phyloP scores from a whole-genome alignment of 768 basidiomycete genomes.

The Pleurotus platypus region DNA sequence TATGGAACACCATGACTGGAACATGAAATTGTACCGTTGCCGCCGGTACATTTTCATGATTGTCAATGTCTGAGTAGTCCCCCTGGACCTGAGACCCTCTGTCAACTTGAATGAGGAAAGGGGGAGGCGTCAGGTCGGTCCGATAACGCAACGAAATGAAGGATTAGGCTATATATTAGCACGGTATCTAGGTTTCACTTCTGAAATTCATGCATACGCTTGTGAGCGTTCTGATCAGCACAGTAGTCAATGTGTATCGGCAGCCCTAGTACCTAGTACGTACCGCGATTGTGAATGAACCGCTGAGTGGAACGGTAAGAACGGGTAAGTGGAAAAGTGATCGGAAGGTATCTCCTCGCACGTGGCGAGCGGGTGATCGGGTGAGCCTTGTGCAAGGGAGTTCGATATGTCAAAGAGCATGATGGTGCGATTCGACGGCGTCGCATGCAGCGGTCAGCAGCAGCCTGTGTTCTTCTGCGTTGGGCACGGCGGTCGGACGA shows the following conservation, averaged over 20 bases:
- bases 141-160: too few species aligned
- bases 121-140: not conserved
- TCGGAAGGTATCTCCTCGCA: too few species aligned
- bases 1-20: too few species aligned
- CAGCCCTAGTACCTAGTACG: too few species aligned
- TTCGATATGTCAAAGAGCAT: not conserved
- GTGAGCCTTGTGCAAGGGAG: not conserved
- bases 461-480: not conserved
- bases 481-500: not conserved
- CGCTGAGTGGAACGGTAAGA: too few species aligned
- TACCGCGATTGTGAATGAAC: too few species aligned
- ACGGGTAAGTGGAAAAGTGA: too few species aligned
- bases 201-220: not conserved
- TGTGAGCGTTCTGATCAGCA: too few species aligned
- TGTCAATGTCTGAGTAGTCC: not conserved
- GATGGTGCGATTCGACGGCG: conserved; percentile 1
- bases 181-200: conserved; percentile 1
- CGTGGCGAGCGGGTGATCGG: not conserved
- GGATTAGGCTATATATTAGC: not conserved
- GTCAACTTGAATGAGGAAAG: conserved; percentile 5
- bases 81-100: not conserved
- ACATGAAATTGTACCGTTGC: not conserved
- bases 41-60: not conserved
- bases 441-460: conserved; percentile 5
- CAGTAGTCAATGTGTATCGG: too few species aligned